Evolutionary conservation across 768 basidiomycete species (phyloP).

Genomic region (Lactifluus piperatus): DNA sequence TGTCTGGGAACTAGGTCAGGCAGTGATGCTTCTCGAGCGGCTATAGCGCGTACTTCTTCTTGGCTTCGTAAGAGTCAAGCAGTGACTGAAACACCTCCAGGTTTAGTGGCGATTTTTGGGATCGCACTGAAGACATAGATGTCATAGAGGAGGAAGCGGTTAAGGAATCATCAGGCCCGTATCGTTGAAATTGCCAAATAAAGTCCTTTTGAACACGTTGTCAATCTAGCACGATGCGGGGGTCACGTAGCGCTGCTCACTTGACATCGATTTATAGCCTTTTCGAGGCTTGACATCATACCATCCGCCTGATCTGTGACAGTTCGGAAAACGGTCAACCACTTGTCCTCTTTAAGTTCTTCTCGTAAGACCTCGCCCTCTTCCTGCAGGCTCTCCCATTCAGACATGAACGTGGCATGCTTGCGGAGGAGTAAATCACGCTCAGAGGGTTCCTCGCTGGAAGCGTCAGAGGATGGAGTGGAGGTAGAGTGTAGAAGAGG

Average conservation of each 20-base stretch:
- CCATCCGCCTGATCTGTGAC: conserved; percentile 93
- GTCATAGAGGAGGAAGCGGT: conserved; percentile 31
- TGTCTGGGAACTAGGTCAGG: conserved; percentile 43
- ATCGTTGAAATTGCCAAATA: conserved; percentile 71
- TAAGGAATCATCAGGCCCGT: conserved; percentile 38
- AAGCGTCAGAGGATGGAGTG: conserved; percentile 38
- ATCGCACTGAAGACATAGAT: conserved; percentile 33
- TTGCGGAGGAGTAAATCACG: conserved; percentile 56
- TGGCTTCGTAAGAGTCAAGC: conserved; percentile 72
- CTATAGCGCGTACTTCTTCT: conserved; percentile 63
- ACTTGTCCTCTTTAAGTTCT: conserved; percentile 95
- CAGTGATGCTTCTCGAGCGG: neutral
- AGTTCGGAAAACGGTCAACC: conserved; percentile 90
- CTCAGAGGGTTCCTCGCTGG: conserved; percentile 31
- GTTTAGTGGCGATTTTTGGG: conserved; percentile 44
- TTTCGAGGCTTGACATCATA: conserved; percentile 96
- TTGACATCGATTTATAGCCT: conserved; percentile 84
- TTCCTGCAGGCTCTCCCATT: conserved; percentile 77
- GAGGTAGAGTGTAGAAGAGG: conserved; percentile 44
- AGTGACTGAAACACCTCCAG: conserved; percentile 58
- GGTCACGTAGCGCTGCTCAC: conserved; percentile 34
- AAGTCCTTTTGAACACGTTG: conserved; percentile 49
- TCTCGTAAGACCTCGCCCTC: conserved; percentile 78
- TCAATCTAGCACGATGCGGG: neutral
- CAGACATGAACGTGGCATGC: conserved; percentile 57